Conservation (phyloP, 768 basidiomycete species). For the Cyclocybe aegerita region DNA sequence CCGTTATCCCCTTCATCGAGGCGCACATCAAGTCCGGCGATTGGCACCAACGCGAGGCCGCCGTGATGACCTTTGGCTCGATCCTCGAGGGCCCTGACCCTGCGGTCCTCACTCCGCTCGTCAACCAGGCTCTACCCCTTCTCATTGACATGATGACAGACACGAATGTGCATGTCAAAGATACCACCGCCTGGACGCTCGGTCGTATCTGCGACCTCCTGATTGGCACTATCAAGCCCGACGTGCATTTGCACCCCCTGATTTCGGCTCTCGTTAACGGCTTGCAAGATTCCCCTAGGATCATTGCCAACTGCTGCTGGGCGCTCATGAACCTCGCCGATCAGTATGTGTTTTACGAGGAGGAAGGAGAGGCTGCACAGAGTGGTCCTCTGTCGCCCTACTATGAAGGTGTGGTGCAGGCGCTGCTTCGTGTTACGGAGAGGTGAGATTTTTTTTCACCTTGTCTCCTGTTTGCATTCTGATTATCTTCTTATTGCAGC, state of each 20-base stretch:
- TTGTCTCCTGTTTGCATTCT: not conserved
- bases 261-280: constrained; percentile 82
- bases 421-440: constrained; percentile 84
- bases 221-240: constrained; percentile 82
- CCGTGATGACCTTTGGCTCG: constrained; percentile 97
- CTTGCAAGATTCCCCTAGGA: constrained; percentile 77
- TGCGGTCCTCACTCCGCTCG: constrained; percentile 81
- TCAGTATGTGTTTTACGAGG: constrained; percentile 74
- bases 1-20: constrained; percentile 98
- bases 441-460: constrained; percentile 49
- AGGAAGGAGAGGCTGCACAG: constrained; percentile 52
- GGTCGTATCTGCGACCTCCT: constrained; percentile 93
- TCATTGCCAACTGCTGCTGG: constrained; percentile 95
- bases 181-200: constrained; percentile 97
- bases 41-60: constrained; percentile 96
- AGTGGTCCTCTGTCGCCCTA: constrained; percentile 81
- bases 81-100: constrained; percentile 97
- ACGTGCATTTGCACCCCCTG: constrained; percentile 82
- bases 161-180: constrained; percentile 81
- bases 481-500: constrained; percentile 32
- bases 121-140: constrained; percentile 90
- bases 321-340: constrained; percentile 94
- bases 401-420: constrained; percentile 83
- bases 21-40: constrained; percentile 88
- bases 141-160: constrained; percentile 97